A percentile compares a stretch with the other conserved stretches of the same genome.
Evolutionary conservation across 2,329 filamentous ascomycete genomes (phyloP).

Genomic region (Xylariaceae sp.): DNA sequence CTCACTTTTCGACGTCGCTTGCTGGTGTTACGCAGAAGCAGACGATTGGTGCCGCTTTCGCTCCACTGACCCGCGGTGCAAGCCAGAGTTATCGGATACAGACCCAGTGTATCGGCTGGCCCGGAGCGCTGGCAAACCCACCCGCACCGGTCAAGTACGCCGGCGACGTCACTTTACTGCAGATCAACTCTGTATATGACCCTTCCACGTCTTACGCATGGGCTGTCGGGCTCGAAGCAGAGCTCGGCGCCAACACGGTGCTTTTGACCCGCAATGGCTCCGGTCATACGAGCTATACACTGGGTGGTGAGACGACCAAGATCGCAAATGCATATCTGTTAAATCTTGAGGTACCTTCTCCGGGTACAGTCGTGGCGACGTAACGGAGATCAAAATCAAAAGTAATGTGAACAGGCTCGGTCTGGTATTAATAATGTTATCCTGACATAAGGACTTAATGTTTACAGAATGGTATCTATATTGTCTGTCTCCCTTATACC

Average conservation of each 20-base stretch:
- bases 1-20: conserved; percentile 20
- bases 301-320: conserved; percentile 29
- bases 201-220: conserved; percentile 37
- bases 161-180: conserved; percentile 31
- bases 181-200: conserved; percentile 38
- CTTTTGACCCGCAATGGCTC: conserved; percentile 37
- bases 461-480: no score
- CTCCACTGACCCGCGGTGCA: conserved; percentile 31
- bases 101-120: conserved; percentile 39
- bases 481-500: no score
- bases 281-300: conserved; percentile 36
- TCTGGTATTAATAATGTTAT: background rate
- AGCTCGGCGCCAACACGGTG: conserved; percentile 30
- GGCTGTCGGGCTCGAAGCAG: conserved; percentile 31
- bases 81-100: conserved; percentile 34
- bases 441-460: background rate
- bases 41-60: conserved; percentile 27
- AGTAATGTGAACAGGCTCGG: background rate
- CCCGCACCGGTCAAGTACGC: conserved; percentile 24
- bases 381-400: background rate
- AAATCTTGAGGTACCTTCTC: conserved; percentile 29
- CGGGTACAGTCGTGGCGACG: conserved; percentile 21
- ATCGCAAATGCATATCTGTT: conserved; percentile 33
- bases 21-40: conserved; percentile 27
- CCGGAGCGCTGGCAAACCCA: conserved; percentile 32